Conservation (phyloP, 2,329 filamentous ascomycete genomes). For the Cryphonectria radicalis region DNA sequence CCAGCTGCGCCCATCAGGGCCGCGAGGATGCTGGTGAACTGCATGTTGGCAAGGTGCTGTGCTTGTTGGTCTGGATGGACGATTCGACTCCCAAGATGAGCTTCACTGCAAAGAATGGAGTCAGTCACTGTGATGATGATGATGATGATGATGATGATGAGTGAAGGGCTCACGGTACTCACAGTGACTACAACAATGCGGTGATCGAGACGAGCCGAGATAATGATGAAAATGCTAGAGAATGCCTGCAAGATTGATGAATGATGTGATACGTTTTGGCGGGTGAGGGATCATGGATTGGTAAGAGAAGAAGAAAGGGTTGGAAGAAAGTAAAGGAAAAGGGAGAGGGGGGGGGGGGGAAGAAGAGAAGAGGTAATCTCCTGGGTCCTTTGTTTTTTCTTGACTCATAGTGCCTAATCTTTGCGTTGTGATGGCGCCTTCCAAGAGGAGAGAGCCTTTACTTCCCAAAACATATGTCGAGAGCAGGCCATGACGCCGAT, state of each 20-base stretch:
- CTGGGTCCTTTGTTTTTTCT: background rate
- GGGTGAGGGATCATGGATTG: background rate
- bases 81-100: background rate
- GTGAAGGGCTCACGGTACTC: background rate
- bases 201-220: background rate
- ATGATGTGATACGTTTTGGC: background rate
- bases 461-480: background rate
- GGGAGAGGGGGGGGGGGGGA: too few relatives aligned
- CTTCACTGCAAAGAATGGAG: background rate
- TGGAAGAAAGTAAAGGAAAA: background rate
- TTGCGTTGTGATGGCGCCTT: background rate
- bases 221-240: background rate
- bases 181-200: background rate
- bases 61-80: background rate
- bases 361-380: background rate
- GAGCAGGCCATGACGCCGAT: background rate
- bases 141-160: background rate
- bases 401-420: too few relatives aligned
- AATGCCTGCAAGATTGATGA: background rate
- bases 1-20: background rate
- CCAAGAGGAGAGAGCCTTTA: background rate
- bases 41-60: background rate
- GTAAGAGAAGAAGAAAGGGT: background rate
- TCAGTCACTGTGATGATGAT: background rate
- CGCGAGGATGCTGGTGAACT: background rate